phyloP scores from a whole-genome alignment of 805 yeast genomes.

The Jamesozyma piceae region DNA sequence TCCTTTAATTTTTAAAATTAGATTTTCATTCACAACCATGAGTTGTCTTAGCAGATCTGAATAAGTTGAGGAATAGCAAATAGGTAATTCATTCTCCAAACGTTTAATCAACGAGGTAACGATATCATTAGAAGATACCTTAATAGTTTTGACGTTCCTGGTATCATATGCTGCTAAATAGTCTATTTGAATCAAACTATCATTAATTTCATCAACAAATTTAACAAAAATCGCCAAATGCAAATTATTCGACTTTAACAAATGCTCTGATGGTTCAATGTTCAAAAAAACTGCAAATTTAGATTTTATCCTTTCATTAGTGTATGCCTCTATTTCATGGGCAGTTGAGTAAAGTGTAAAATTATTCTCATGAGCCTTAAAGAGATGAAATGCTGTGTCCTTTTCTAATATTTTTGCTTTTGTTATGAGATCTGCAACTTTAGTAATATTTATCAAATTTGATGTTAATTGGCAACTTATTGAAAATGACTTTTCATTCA shows the following conservation, averaged over 20 bases:
- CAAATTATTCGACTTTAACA: conserved; percentile 33
- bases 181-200: conserved; percentile 11
- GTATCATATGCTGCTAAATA: conserved; percentile 9
- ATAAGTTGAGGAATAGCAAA: conserved; percentile 18
- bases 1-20: conserved; percentile 10
- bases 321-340: conserved; percentile 48
- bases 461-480: conserved; percentile 21
- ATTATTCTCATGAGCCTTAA: conserved; percentile 39
- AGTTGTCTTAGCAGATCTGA: conserved; percentile 17
- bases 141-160: conserved; percentile 2
- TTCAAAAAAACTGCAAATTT: conserved; percentile 62
- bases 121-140: conserved; percentile 11
- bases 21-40: conserved; percentile 14
- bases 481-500: conserved; percentile 11
- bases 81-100: conserved; percentile 11
- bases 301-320: conserved; percentile 47
- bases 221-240: conserved; percentile 42
- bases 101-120: conserved; percentile 5
- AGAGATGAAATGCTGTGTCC: conserved; percentile 78
- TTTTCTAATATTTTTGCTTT: conserved; percentile 74
- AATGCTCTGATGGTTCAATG: conserved; percentile 33
- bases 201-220: conserved; percentile 28
- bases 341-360: conserved; percentile 54
- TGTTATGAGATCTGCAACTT: conserved; percentile 37
- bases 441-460: conserved; percentile 33